Evolutionary conservation across 208 protist genomes (phyloP).

Genomic region (Spongospora subterranea): DNA sequence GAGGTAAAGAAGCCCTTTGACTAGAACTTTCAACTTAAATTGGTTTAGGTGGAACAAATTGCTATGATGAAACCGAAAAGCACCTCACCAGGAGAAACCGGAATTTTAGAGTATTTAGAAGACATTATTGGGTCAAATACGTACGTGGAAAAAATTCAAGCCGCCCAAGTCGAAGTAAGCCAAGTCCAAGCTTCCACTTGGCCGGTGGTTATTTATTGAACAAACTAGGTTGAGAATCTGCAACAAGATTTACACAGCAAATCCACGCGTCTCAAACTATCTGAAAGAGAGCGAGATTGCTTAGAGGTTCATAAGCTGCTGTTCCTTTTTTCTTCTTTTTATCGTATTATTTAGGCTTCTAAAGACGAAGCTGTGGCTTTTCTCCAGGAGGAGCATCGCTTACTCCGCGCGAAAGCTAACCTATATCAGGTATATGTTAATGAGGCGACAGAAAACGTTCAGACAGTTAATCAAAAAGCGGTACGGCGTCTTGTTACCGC

Average conservation of each 20-base stretch:
- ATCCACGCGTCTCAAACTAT: constrained; percentile 87
- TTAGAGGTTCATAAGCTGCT: constrained; percentile 67
- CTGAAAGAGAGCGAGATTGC: constrained; percentile 88
- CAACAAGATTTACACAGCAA: constrained; percentile 88
- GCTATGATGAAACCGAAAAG: constrained; percentile 99
- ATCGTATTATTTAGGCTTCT: constrained; percentile 80
- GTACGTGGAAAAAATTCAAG: constrained; percentile 89
- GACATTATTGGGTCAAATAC: constrained; percentile 96
- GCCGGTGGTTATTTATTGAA: not conserved
- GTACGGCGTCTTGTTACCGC: not conserved
- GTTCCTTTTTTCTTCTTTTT: constrained; percentile 24
- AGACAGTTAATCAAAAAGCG: not conserved
- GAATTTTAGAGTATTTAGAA: constrained; percentile 99
- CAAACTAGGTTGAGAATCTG: constrained; percentile 61
- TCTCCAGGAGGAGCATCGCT: constrained; percentile 87
- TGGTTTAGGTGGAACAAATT: constrained; percentile 97
- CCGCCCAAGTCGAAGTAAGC: constrained; percentile 82
- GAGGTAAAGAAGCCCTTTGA: constrained; percentile 34
- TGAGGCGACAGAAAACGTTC: not conserved
- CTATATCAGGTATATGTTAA: constrained; percentile 85
- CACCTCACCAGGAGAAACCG: constrained; percentile 86
- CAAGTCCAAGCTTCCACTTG: too few relatives aligned
- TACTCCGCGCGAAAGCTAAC: constrained; percentile 85
- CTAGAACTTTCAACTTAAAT: not conserved
- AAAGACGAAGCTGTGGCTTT: constrained; percentile 92